These are phyloP conservation scores for Ilyonectria mors-panacis DNA, from an alignment of 2,329 filamentous ascomycete species.

Conservation along the genomic window DNA sequence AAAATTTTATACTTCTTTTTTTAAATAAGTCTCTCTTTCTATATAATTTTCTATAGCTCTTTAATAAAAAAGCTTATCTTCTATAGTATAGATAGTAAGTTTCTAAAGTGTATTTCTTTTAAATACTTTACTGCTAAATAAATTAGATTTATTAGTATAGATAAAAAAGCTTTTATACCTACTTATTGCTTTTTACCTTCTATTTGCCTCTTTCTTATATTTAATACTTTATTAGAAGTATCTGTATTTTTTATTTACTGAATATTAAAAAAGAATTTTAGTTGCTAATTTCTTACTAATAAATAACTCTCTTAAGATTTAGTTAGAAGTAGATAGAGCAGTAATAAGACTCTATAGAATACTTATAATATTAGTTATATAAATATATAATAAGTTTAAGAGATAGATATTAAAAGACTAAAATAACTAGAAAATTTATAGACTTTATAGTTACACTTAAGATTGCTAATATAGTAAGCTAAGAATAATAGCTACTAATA, in stretches of 20 bases:
- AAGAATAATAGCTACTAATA: background rate
- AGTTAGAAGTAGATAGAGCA: background rate
- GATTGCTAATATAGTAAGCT: background rate
- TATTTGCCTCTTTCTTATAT: background rate
- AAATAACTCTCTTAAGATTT: background rate
- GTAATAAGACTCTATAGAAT: background rate
- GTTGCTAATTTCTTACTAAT: background rate
- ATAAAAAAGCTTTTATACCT: background rate
- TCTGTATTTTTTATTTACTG: background rate
- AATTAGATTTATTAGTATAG: background rate
- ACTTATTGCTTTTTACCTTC: background rate
- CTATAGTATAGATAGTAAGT: background rate
- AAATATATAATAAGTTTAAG: background rate
- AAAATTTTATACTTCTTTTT: constrained; percentile 11
- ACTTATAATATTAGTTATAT: background rate
- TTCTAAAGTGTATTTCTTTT: background rate
- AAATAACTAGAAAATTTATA: background rate
- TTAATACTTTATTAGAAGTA: background rate
- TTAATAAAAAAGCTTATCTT: background rate
- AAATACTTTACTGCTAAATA: background rate
- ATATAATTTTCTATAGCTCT: background rate
- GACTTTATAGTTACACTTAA: background rate
- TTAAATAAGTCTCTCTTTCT: background rate
- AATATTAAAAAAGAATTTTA: background rate
- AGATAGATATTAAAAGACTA: background rate